Evolutionary conservation across 139 green algal genomes (phyloP), one percentile per base, ranked within the genome.

Genomic region (Chloropicon primus): DNA sequence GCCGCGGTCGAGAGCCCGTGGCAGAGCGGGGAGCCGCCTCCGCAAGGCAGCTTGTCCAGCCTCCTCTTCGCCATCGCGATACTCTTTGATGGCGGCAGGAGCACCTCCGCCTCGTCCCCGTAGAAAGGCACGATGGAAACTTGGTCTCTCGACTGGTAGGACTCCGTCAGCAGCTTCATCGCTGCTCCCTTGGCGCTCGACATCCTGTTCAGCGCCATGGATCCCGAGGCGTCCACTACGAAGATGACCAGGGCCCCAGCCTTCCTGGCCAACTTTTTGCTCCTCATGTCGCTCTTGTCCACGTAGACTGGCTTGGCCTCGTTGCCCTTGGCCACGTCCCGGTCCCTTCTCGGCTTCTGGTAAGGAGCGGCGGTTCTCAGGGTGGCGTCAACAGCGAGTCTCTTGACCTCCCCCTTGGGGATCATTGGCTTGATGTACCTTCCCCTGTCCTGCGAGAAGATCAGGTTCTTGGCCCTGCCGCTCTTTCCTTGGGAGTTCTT

Each of bases 201-300:
- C 95, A 99, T 99, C 83, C 95, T 92, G 86, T 99, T 99, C 72
- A 99, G 89, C 3, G 95, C 95, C 95, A 99, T 99, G 41, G 85
- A 94, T 27, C 94, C 94, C 2, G 85, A 92, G 10, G 91, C 91
- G 29, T 96, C 92, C 80, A 96, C 89, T 29, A 96, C 89, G 82
- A 96, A 95, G 76, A 95, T 71, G 21, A 84, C 84, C 73, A 97
- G 88, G 3, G 93, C 92, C 26, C 93, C 93, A 0, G 93, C 93
- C 88, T 99, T 99, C 83, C 95, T 90, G 0, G 95, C 95, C 78
- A 99, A 82, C 82, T 91, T 90, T 89, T 99, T 99, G 73, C 82
- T 82, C 27, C 95, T 87, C 94, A 99, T 97, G 90, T 99, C 95
- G 22, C 77, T 76, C 84, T 97, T 94, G 81, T 99, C 95, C 72